phyloP scores from a whole-genome alignment of 345 rosid species.

The Populus euphratica region DNA sequence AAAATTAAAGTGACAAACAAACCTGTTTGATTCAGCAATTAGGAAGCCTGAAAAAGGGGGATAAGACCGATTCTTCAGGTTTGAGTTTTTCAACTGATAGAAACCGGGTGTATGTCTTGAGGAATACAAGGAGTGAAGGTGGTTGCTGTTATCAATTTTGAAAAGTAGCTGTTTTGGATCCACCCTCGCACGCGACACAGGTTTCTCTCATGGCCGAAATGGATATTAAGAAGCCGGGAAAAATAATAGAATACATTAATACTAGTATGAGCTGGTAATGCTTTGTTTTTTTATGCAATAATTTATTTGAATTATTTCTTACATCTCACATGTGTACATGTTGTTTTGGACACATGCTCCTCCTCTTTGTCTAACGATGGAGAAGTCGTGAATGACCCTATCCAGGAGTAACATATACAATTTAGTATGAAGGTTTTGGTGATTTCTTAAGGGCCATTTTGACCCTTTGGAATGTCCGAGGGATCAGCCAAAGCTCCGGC shows the following conservation, averaged over 20 bases:
- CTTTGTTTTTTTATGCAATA: not conserved
- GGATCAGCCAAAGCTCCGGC: no score
- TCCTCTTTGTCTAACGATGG: no score
- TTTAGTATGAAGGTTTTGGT: no score
- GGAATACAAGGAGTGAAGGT: no score
- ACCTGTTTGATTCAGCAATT: slow-evolving; percentile 24
- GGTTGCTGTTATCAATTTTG: no score
- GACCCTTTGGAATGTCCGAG: no score
- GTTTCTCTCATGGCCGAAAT: not conserved
- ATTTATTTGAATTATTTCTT: not conserved
- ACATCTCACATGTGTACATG: no score
- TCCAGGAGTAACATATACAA: no score
- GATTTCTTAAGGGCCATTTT: no score
- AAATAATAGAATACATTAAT: not conserved
- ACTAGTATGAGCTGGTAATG: not conserved
- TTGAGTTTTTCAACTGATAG: slow-evolving; percentile 3
- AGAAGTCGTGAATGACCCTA: no score
- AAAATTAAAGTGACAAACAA: not conserved
- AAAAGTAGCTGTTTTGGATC: not conserved
- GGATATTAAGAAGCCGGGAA: not conserved
- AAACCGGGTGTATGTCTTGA: slow-evolving; percentile 17
- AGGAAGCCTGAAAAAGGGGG: slow-evolving; percentile 8
- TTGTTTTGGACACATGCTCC: no score
- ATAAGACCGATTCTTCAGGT: slow-evolving; percentile 3
- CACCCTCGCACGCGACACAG: no score